These are phyloP conservation scores for Drechslerella stenobrocha DNA, from an alignment of 2,329 filamentous ascomycete genomes.

Conservation along the genomic window DNA sequence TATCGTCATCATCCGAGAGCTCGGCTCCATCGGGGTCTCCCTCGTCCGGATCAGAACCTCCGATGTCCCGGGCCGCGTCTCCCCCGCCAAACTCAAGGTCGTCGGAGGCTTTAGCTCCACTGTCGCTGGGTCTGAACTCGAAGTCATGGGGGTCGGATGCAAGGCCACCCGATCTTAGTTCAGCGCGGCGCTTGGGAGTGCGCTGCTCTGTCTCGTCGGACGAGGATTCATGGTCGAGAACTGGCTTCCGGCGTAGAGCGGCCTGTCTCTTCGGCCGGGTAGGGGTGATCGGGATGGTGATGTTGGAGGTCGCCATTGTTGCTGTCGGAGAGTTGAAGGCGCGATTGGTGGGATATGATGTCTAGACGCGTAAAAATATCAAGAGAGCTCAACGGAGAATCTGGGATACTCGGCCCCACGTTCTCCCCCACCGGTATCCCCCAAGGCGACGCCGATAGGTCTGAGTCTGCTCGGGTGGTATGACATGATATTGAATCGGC, in stretches of 20 bases:
- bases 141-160: slow-evolving; percentile 17
- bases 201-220: slow-evolving; percentile 21
- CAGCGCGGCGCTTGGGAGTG: neutral
- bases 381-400: slow-evolving; percentile 5
- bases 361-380: too few relatives aligned
- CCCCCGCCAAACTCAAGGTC: slow-evolving; percentile 13
- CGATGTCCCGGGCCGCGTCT: neutral
- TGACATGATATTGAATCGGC: slow-evolving; percentile 24
- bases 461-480: neutral
- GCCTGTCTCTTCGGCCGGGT: slow-evolving; percentile 29
- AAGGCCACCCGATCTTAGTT: neutral
- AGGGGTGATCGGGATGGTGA: neutral
- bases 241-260: slow-evolving; percentile 17
- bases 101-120: slow-evolving; percentile 22
- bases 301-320: neutral
- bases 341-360: neutral
- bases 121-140: slow-evolving; percentile 15
- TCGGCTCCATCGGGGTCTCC: slow-evolving; percentile 17
- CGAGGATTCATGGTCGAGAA: slow-evolving; percentile 12
- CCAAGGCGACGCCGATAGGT: neutral
- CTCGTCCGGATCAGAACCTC: slow-evolving; percentile 11
- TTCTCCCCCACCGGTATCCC: neutral
- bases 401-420: neutral
- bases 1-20: slow-evolving; percentile 16
- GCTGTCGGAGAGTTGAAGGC: neutral